Evolutionary conservation across 495 filamentous ascomycete genomes (phyloP).

Genomic region (Podospora pseudopauciseta): DNA sequence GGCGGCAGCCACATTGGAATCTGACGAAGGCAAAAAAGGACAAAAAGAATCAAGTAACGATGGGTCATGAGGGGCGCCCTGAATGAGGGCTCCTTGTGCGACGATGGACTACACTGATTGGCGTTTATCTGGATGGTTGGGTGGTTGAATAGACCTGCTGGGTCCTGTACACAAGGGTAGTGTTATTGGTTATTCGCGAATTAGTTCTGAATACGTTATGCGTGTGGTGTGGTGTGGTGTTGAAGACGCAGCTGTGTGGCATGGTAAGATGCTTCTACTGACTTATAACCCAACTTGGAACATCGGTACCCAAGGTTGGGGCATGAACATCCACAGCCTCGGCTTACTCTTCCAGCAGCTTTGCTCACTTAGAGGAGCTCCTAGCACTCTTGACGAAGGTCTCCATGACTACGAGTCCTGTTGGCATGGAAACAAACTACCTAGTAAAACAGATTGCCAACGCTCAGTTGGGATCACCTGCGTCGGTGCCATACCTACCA

Average conservation of each 20-base stretch:
- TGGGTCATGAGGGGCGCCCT: not conserved
- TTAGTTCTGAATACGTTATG: not conserved
- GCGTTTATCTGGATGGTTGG: not conserved
- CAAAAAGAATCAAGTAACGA: not conserved
- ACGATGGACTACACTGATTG: not conserved
- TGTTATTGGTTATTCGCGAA: not conserved
- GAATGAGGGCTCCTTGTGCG: not conserved
- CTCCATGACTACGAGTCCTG: not conserved
- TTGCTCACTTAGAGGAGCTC: not conserved
- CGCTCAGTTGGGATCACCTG: no score
- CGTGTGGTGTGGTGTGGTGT: not conserved
- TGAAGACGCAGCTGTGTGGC: not conserved
- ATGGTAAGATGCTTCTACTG: not conserved
- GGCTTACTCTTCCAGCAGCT: not conserved
- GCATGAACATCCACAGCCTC: not conserved
- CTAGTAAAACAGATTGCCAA: no score
- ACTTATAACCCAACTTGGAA: not conserved
- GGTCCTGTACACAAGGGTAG: not conserved
- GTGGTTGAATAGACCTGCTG: not conserved
- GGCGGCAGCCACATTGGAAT: conserved; percentile 10
- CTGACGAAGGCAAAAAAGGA: not conserved
- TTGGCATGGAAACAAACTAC: no score
- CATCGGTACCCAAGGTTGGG: not conserved
- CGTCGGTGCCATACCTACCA: no score
- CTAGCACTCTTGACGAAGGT: not conserved